Evolutionary conservation across 352 stramenopile genomes (phyloP), one percentile per base, ranked within the genome.

Genomic region (Phytophthora megakarya): DNA sequence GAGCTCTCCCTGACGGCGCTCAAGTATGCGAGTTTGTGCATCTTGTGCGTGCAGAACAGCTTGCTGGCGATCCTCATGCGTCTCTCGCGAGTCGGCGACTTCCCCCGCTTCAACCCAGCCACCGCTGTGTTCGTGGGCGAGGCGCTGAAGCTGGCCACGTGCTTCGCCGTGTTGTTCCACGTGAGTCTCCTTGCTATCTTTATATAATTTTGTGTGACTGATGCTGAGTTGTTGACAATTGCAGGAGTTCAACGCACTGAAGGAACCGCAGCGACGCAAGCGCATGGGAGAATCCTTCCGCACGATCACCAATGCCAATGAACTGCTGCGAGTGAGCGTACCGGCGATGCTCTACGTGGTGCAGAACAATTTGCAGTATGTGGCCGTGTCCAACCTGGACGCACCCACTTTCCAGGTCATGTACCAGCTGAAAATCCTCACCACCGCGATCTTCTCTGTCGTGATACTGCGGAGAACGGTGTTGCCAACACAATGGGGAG

Each of bases 391-490:
- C 42, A 92, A 95, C 58, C 71, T 95, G 47, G 86, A 95, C 51
- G 84, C 85, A 6, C 76, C 84, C 38, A 81, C 81, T 12, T 95
- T 92, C 60, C 85, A 95, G 60, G 76, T 95, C 62, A 78, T 91
- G 44, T 92, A 91, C 74, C 86, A 95, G 72, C 81, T 95, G 69
- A 95, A 95, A 73, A 95, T 95, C 72, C 73, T 93, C 28, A 93
- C 86, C 12, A 95, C 86, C 9, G 84, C 86, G 37, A 74, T 93
- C 37, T 95, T 95, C 68, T 92, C 84, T n/a, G 84, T 93, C n/a
- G 44, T 88, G 4, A 61, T 95, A 50, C 73, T 95, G 53, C 67
- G 79, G 49, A 90, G 85, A 46, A 71, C 68, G 18, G 86, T 95
- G 61, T 51, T 92, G 44, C 65, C 73, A n/a, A 67, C 86, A 38